Evolutionary conservation across 768 basidiomycete genomes (phyloP).

Genomic region (Hebeloma cylindrosporum): DNA sequence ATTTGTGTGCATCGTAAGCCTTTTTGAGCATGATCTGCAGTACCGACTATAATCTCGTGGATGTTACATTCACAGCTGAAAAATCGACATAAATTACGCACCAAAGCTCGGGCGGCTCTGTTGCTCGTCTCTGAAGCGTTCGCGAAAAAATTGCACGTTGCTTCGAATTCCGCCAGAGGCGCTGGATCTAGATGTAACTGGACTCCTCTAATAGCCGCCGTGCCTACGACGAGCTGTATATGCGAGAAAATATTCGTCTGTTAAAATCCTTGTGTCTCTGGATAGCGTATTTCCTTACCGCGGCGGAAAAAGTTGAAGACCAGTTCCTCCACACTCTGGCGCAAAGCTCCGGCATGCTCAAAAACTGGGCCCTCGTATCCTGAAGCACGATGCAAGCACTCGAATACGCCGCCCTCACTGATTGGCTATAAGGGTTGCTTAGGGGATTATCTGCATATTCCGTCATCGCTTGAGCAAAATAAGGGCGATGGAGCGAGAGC

Average conservation of each 20-base stretch:
- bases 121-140: slow-evolving; percentile 44
- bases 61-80: not conserved
- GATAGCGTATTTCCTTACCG: slow-evolving; percentile 36
- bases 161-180: slow-evolving; percentile 46
- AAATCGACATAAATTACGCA: slow-evolving; percentile 22
- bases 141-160: slow-evolving; percentile 45
- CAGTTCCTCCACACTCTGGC: slow-evolving; percentile 60
- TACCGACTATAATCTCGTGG: slow-evolving; percentile 37
- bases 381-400: slow-evolving; percentile 48
- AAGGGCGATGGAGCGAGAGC: slow-evolving; percentile 54
- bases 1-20: slow-evolving; percentile 31
- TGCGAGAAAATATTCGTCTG: not conserved
- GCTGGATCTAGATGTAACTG: slow-evolving; percentile 45
- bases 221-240: slow-evolving; percentile 50
- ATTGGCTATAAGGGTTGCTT: slow-evolving; percentile 46
- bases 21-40: slow-evolving; percentile 45
- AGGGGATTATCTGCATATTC: slow-evolving; percentile 49
- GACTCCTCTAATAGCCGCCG: slow-evolving; percentile 47
- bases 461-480: slow-evolving; percentile 56
- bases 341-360: slow-evolving; percentile 43
- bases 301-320: slow-evolving; percentile 55
- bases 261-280: not conserved
- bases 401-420: slow-evolving; percentile 52
- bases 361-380: slow-evolving; percentile 40
- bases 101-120: slow-evolving; percentile 51